Base-by-base conservation (phyloP, 2,329 filamentous ascomycete species). In the Trichoderma guizhouense region DNA sequence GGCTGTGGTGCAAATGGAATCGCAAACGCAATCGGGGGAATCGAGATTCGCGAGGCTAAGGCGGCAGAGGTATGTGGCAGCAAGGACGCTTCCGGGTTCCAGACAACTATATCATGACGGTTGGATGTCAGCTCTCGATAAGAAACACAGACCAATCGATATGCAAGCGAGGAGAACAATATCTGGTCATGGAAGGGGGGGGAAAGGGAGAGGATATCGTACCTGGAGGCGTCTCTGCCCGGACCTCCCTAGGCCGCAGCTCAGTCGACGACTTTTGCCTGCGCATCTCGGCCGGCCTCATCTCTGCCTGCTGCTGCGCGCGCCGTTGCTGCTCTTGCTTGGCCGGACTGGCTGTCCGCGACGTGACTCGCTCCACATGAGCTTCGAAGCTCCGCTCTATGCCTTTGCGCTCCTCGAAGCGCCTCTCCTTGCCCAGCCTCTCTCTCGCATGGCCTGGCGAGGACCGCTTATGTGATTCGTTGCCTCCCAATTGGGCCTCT, bases 81-180 rank as follows among this genome's bases (percentile, higher is more conserved):
- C 26, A 98, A 84, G 1, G 88, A 91, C 9, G 90, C 95, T 79
- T 93, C 88, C 0, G 96, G 95, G 71, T 90, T 91, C 96, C 96
- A 98, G 78, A 84, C 82, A 74, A 81, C 84, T 85, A 76, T 24
- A 9, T 51, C 24, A 28, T 60, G 57, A 9, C 7, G 12, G n/a
- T 8, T 15, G 5, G 5, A 51, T 12, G 66, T 69, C 11, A 69
- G 66, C 14, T 15, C n/a, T 32, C 28, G 6, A 28, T 21, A n/a
- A 15, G 24, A 24, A 24, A 30, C n/a, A 15, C 4, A 3, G 55
- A 18, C 18, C 2, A 8, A n/a, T 4, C 7, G 0, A n/a, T 12
- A 6, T 18, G 30, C 18, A 57, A 57, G 24, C 9, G 24, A 24
- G 6, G 12, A 32, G n/a, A 47, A 4, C 43, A 11, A 21, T 21